A percentile compares a stretch with the other conserved stretches of the same genome.
Conservation (phyloP, 495 filamentous ascomycete genomes). For the Margaritispora aquatica region DNA sequence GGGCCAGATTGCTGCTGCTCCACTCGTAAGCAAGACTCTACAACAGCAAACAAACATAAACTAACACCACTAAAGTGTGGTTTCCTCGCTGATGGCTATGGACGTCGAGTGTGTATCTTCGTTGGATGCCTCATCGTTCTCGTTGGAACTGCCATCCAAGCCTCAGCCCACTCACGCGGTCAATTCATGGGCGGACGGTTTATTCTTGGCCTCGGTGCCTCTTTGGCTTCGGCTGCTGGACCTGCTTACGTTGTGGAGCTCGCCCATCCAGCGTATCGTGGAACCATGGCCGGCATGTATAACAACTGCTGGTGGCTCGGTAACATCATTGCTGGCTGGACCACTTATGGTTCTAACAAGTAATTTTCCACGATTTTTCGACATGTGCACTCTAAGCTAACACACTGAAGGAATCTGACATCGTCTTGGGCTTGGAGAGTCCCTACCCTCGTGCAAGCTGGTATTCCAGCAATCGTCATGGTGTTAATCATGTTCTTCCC, state of each 20-base stretch:
- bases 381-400: conserved; percentile 5
- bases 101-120: conserved; percentile 48
- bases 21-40: conserved; percentile 17
- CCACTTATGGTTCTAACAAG: conserved; percentile 30
- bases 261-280: conserved; percentile 46
- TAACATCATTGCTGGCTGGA: conserved; percentile 31
- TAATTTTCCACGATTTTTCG: too few species aligned
- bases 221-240: conserved; percentile 40
- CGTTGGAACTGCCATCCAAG: conserved; percentile 47
- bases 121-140: conserved; percentile 47
- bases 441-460: conserved; percentile 47
- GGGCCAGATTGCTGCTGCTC: conserved; percentile 39
- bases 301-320: conserved; percentile 32
- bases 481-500: conserved; percentile 38
- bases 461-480: conserved; percentile 34
- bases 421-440: conserved; percentile 49
- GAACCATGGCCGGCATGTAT: conserved; percentile 48
- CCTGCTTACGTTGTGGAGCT: conserved; percentile 50
- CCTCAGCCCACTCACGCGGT: conserved; percentile 32
- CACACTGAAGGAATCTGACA: conserved; percentile 16
- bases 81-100: conserved; percentile 31
- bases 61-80: conserved; percentile 20
- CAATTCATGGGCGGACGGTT: conserved; percentile 52
- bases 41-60: background rate
- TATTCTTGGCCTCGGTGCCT: conserved; percentile 49